Evolutionary conservation across 805 yeast genomes (phyloP).

Genomic region (Metschnikowia arizonensis): DNA sequence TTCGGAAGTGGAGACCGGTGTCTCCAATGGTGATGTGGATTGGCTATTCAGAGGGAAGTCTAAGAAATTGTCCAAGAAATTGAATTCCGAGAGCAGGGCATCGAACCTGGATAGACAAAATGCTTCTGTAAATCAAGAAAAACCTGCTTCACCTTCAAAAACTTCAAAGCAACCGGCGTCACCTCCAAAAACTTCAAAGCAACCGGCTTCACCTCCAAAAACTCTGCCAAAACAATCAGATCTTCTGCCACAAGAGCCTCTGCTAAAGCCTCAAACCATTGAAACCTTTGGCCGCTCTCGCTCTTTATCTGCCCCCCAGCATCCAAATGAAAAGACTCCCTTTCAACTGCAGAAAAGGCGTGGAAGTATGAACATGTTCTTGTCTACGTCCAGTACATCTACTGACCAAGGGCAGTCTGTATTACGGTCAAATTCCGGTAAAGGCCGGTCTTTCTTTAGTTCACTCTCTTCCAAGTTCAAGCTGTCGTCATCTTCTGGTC

Average conservation of each 20-base stretch:
- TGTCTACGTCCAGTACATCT: background rate
- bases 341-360: conserved; percentile 11
- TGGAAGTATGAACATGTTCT: conserved; percentile 7
- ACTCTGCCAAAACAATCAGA: background rate
- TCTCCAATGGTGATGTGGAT: conserved; percentile 72
- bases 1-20: conserved; percentile 43
- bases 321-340: conserved; percentile 3
- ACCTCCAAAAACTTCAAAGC: too few relatives aligned
- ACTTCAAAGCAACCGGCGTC: too few relatives aligned
- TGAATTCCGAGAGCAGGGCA: conserved; percentile 20
- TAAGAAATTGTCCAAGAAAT: conserved; percentile 48
- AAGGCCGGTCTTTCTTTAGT: conserved; percentile 28
- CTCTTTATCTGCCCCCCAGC: conserved; percentile 21
- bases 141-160: too few relatives aligned
- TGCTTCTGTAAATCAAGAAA: background rate
- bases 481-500: conserved; percentile 14
- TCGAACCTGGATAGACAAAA: conserved; percentile 2
- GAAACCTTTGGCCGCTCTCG: conserved; percentile 20
- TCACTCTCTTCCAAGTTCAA: conserved; percentile 41
- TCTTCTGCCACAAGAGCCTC: background rate
- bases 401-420: conserved; percentile 1
- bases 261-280: background rate
- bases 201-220: background rate
- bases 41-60: conserved; percentile 83
- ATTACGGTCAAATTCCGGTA: conserved; percentile 11